Evolutionary conservation across 208 protist species (phyloP).

Genomic region (Angomonas deanei): DNA sequence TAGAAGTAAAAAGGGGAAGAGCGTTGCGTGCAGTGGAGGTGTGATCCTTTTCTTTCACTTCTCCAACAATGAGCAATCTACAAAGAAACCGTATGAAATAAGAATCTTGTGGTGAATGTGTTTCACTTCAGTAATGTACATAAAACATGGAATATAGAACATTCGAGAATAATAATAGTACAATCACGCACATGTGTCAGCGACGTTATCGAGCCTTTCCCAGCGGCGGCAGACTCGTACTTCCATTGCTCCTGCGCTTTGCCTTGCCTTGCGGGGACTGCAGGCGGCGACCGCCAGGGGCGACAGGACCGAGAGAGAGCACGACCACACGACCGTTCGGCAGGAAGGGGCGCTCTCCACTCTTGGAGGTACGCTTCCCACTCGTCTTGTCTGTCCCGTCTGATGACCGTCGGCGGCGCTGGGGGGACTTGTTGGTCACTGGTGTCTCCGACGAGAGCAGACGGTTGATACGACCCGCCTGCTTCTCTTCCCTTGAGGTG

Average conservation of each 20-base stretch:
- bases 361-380: background rate
- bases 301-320: constrained; percentile 14
- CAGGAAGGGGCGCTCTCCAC: background rate
- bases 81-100: too few species aligned
- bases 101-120: too few species aligned
- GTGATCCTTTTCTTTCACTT: too few species aligned
- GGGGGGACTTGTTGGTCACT: background rate
- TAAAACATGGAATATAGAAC: too few species aligned
- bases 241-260: background rate
- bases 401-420: too few species aligned
- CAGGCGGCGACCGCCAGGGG: background rate
- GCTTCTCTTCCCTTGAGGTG: background rate
- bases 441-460: background rate
- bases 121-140: too few species aligned
- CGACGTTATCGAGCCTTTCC: background rate
- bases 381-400: background rate
- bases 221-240: background rate
- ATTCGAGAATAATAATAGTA: background rate
- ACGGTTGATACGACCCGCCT: background rate
- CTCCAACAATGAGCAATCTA: too few species aligned
- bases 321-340: constrained; percentile 14
- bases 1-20: too few species aligned
- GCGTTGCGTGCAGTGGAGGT: too few species aligned
- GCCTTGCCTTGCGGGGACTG: background rate
- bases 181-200: constrained; percentile 2